Percentiles rank a stretch among this genome's conserved stretches.
Evolutionary conservation across 2,329 filamentous ascomycete genomes (phyloP).

Genomic region (Cercospora janseana): DNA sequence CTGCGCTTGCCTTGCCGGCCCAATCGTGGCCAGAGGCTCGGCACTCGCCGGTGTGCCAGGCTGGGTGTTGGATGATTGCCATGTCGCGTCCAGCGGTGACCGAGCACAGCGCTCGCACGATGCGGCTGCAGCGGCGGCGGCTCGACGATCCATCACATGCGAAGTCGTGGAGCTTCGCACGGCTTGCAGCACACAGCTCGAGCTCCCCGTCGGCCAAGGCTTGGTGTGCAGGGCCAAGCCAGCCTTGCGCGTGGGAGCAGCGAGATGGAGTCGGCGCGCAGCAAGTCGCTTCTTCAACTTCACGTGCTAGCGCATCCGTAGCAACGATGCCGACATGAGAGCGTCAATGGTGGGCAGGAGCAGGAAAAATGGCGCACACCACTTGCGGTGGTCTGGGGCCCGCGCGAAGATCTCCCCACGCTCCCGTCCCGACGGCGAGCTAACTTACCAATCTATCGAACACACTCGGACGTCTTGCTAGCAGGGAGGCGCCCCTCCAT

Average conservation of each 20-base stretch:
- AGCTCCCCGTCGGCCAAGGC: slow-evolving; percentile 21
- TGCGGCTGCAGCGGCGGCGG: neutral
- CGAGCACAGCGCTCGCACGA: neutral
- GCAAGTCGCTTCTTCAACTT: too few species aligned
- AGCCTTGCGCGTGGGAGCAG: slow-evolving; percentile 6
- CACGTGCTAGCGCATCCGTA: too few species aligned
- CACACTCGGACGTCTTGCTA: too few species aligned
- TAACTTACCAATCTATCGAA: too few species aligned
- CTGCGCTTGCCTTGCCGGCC: too few species aligned
- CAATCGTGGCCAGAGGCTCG: too few species aligned
- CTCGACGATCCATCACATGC: slow-evolving; percentile 15
- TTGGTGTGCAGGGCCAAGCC: slow-evolving; percentile 15
- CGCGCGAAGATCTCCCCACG: too few species aligned
- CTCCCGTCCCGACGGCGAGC: too few species aligned
- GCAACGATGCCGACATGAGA: slow-evolving; percentile 1
- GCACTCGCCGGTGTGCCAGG: too few species aligned
- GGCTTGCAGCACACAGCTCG: slow-evolving; percentile 14
- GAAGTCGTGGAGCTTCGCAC: neutral
- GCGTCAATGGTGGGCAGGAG: neutral
- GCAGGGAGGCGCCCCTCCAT: too few species aligned
- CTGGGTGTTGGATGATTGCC: neutral
- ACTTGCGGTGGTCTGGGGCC: too few species aligned
- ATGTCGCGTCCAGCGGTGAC: slow-evolving; percentile 6
- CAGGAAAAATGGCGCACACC: slow-evolving; percentile 9
- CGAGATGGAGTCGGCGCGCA: slow-evolving; percentile 20